Base-by-base conservation (phyloP, 176 grass and related monocot species). In the Eleusine coracana region DNA sequence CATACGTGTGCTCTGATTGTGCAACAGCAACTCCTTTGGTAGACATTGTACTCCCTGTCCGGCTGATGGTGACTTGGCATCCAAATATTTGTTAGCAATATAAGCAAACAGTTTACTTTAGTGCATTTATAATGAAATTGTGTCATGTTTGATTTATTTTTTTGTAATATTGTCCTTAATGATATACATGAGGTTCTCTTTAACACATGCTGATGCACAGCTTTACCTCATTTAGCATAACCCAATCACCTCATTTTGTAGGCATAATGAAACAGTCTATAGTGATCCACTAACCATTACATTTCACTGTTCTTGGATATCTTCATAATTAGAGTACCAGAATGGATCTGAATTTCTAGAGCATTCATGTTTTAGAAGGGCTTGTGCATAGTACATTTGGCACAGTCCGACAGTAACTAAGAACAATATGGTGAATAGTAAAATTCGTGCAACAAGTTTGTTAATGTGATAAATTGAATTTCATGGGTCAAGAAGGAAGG, bases 201-300 rank as follows among this genome's bases (percentile, higher is more conserved):
- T 68, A 77, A 8, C 28, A 51, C 48, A 18, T 23, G 54, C 21
- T 28, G 64, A 70, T 17, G 29, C 16, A 70, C 66, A 85, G 25
- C 9, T 78, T 70, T 7, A 62, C 48, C 78, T 50, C 14, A 50
- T 61, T 78, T 51, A 48, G 38, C 21, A 51, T 78, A 34, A 77
- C 9, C 6, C 64, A 28, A 3, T 56, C 65, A 27, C 64, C 34
- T 80, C 16, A 49, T 34, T 34, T 34, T 34, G 31, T 34, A 34
- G 31, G 31, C 31, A 34, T 34, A 34, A 1, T 34, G 31, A 34
- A 34, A 34, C 31, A 34, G 37, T 54, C 14, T 71, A 4, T 60
- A 14, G 42, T 81, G 51, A 44, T 12, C 20, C 59, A 45, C 44
- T 45, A 6, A 45, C 44, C 7, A 45, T 45, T 45, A 62, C 37